Evolutionary conservation across 176 grass and related monocot species (phyloP), one percentile per base, ranked within the genome.

Genomic region (Zizania latifolia): DNA sequence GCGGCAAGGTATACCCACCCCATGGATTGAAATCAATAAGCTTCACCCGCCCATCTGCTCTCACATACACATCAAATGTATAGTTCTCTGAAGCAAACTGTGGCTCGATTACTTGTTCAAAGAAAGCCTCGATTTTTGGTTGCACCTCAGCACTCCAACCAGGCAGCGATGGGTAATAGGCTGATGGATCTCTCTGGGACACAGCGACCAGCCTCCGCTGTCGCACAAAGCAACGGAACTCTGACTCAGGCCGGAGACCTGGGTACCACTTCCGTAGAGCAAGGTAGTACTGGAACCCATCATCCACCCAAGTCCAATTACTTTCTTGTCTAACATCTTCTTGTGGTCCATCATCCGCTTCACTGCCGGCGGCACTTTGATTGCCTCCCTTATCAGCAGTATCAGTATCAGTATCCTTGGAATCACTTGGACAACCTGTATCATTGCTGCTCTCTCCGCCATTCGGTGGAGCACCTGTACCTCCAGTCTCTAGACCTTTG

Each of bases 1-100:
- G 76, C 0, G 95, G 86, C 48, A 98, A 65, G 31, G 89, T 94
- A 76, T 88, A 98, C 34, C 78, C 75, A 1, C 91, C 91, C 91
- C 91, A 98, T 0, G 91, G 95, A 59, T 98, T 98, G 71, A 98
- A 94, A 78, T 98, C 95, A 11, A 98, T 78, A 35, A 98, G 68
- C 53, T 93, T 87, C 41, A 98, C 89, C 51, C 40, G 45, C 12
- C 70, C 74, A 50, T 89, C 82, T 0, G 76, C 63, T 26, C 77
- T 71, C 41, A 85, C 87, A 58, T 89, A 94, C 12, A 94, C 84
- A 71, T 98, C 95, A 68, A 98, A 94, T 0, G 91, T 90, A 64
- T 92, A 98, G 69, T 82, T 81, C 50, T 67, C 37, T 2, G 76
- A 93, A 65, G 36, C 78, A 36, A 98, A 98, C 5, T 63, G 58